Conservation (phyloP, 129 eudicot species). For the Rutidosis leptorrhynchoides region DNA sequence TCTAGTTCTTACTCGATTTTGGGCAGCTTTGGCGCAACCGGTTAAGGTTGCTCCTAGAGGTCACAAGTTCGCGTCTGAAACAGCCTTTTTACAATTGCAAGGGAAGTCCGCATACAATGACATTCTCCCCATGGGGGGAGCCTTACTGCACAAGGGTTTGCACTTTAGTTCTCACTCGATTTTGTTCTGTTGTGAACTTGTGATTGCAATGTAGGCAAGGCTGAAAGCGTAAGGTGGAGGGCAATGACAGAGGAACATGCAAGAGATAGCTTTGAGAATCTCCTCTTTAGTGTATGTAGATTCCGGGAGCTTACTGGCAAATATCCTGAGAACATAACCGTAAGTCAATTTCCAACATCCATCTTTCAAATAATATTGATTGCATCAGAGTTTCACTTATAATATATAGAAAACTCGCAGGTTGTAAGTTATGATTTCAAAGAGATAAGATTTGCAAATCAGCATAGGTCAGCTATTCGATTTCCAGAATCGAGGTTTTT, state of each 20-base stretch:
- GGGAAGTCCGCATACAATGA: too few species aligned
- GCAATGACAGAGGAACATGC: conserved; percentile 95
- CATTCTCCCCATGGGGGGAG: too few species aligned
- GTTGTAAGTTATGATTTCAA: conserved; percentile 89
- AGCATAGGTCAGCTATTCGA: conserved; percentile 75
- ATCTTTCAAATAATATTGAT: background rate
- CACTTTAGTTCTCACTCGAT: too few species aligned
- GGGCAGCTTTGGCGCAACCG: too few species aligned
- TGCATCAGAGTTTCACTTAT: background rate
- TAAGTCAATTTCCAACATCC: conserved; percentile 40
- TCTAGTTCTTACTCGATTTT: background rate
- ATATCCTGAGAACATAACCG: conserved; percentile 85
- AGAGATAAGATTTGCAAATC: conserved; percentile 62
- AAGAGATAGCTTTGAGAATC: conserved; percentile 88
- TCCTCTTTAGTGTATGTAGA: conserved; percentile 82
- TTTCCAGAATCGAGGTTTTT: conserved; percentile 64
- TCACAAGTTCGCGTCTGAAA: too few species aligned
- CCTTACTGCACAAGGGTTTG: too few species aligned
- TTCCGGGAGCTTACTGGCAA: conserved; percentile 87
- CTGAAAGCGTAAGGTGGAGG: conserved; percentile 58
- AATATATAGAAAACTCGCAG: conserved; percentile 24
- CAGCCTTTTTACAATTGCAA: too few species aligned
- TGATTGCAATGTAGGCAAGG: conserved; percentile 37
- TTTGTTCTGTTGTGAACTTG: too few species aligned
- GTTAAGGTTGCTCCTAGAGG: too few species aligned